Evolutionary conservation across 305 asterid genomes (phyloP).

Genomic region (Fraxinus nigra): DNA sequence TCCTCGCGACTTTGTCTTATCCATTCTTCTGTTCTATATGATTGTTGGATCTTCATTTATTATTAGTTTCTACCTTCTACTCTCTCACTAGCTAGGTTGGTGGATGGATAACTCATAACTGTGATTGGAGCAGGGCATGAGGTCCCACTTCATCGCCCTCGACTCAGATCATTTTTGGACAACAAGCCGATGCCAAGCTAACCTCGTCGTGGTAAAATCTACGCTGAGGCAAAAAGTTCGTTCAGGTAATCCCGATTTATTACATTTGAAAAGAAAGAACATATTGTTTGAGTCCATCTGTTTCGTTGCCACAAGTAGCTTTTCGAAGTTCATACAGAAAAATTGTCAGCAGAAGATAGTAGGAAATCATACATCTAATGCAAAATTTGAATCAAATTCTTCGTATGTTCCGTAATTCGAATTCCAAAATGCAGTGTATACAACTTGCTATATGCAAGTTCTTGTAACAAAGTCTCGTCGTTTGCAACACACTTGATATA

Average conservation of each 20-base stretch:
- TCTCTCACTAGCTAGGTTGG: constrained; percentile 52
- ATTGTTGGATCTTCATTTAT: too few relatives aligned
- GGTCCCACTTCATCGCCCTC: constrained; percentile 64
- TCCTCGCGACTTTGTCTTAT: background rate
- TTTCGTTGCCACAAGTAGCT: background rate
- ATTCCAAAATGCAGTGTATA: too few relatives aligned
- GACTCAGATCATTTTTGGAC: constrained; percentile 72
- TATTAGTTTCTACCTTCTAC: background rate
- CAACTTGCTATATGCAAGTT: too few relatives aligned
- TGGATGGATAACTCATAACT: constrained; percentile 93
- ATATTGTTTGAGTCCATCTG: background rate
- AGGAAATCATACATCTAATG: background rate
- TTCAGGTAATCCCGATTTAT: too few relatives aligned
- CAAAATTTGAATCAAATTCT: too few relatives aligned
- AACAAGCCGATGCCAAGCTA: constrained; percentile 64
- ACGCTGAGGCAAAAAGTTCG: background rate
- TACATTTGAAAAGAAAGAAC: background rate
- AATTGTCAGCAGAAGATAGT: background rate
- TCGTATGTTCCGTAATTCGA: too few relatives aligned
- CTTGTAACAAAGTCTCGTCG: too few relatives aligned
- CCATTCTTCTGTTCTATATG: background rate
- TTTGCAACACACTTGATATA: too few relatives aligned
- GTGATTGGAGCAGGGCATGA: constrained; percentile 84
- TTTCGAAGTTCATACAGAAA: background rate
- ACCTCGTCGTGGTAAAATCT: background rate